Conservation (phyloP, 192 early-diverging fungal genomes). For the Umbelopsis sp. region DNA sequence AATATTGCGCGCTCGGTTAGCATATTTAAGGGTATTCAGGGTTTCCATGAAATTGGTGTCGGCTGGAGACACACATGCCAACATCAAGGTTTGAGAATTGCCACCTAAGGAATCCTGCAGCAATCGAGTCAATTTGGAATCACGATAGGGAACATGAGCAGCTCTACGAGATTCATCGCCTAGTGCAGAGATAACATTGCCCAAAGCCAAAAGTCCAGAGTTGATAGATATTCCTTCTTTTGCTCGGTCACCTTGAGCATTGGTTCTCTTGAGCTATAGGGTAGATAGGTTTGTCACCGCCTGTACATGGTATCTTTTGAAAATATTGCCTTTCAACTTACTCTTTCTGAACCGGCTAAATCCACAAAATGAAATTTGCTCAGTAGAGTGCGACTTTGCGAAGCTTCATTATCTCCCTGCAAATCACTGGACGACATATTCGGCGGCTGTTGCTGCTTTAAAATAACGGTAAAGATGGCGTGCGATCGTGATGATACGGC, state of each 20-base stretch:
- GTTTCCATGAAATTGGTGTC: conserved; percentile 87
- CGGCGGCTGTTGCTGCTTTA: conserved; percentile 71
- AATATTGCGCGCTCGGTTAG: conserved; percentile 95
- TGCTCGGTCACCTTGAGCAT: conserved; percentile 90
- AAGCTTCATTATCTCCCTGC: conserved; percentile 23
- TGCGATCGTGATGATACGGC: conserved; percentile 89
- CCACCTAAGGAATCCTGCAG: conserved; percentile 97
- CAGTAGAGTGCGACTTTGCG: conserved; percentile 22
- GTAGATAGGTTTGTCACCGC: background rate
- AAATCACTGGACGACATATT: background rate
- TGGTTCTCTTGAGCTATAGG: conserved; percentile 79
- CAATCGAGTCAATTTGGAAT: conserved; percentile 95
- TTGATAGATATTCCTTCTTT: conserved; percentile 98
- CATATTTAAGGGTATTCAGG: conserved; percentile 94
- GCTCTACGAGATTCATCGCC: conserved; percentile 70
- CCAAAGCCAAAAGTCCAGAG: conserved; percentile 89
- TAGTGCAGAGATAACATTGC: conserved; percentile 96
- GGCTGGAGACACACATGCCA: conserved; percentile 90
- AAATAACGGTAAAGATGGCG: conserved; percentile 91
- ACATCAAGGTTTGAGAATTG: conserved; percentile 89
- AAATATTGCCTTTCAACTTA: conserved; percentile 24
- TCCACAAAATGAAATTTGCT: conserved; percentile 98
- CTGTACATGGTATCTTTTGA: too few relatives aligned
- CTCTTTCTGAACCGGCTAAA: conserved; percentile 93
- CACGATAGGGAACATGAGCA: conserved; percentile 91